These are phyloP conservation scores for Penicillium dipodomyicola DNA, from an alignment of 495 filamentous ascomycete genomes.

Conservation along the genomic window DNA sequence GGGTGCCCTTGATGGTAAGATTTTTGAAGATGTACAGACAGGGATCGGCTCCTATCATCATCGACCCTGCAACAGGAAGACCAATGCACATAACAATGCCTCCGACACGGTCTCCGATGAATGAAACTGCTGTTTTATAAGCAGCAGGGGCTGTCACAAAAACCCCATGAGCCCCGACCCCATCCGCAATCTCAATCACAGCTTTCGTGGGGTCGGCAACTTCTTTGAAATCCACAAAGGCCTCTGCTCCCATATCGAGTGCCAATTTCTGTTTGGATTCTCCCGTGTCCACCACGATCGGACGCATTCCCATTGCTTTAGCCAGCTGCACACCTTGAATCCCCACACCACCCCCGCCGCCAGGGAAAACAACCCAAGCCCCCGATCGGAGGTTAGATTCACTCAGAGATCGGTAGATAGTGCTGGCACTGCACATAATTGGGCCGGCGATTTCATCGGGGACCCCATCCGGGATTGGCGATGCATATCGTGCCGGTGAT, in stretches of 20 bases:
- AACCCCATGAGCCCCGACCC: slow-evolving; percentile 49
- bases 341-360: slow-evolving; percentile 60
- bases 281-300: slow-evolving; percentile 52
- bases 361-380: slow-evolving; percentile 56
- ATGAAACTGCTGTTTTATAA: slow-evolving; percentile 39
- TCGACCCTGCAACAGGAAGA: slow-evolving; percentile 30
- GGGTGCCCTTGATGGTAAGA: slow-evolving; percentile 44
- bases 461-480: slow-evolving; percentile 63
- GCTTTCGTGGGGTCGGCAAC: slow-evolving; percentile 34
- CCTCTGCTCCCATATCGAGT: slow-evolving; percentile 49
- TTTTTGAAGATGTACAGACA: slow-evolving; percentile 44
- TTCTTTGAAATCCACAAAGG: slow-evolving; percentile 50
- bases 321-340: slow-evolving; percentile 62
- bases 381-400: slow-evolving; percentile 56
- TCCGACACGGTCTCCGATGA: slow-evolving; percentile 42
- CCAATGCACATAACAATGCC: slow-evolving; percentile 49
- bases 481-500: slow-evolving; percentile 60
- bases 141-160: slow-evolving; percentile 50
- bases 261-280: slow-evolving; percentile 39
- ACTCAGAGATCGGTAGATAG: slow-evolving; percentile 52
- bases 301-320: slow-evolving; percentile 52
- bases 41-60: slow-evolving; percentile 42
- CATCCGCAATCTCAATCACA: slow-evolving; percentile 43
- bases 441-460: slow-evolving; percentile 58
- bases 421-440: slow-evolving; percentile 58